Evolutionary conservation across 2,329 filamentous ascomycete genomes (phyloP), one percentile per base, ranked within the genome.

Genomic region (Teratosphaeria pseudoeucalypti): DNA sequence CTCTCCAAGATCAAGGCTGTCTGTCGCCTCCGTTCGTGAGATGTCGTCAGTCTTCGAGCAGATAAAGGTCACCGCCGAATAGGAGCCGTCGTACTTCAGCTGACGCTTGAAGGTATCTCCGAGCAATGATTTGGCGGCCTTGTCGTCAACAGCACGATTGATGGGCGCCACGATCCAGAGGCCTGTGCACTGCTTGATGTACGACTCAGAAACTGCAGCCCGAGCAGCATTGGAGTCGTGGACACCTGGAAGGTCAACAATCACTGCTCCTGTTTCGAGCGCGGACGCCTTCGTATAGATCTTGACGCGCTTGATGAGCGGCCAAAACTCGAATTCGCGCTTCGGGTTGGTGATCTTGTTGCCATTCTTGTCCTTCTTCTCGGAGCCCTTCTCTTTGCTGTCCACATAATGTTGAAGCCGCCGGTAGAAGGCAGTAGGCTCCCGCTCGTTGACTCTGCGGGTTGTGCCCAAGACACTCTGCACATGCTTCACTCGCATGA

Each of bases 11-110:
- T 67, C 66, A 39, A 79, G 68, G 32, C 69, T 72, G 3, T 75
- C 70, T 3, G 71, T 67, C 4, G 76, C 77, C 58, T 82, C 78
- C 0, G 70, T 75, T 3, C 78, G 70, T 7, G 74, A 78, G 9
- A 86, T 83, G 52, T 86, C 82, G 66, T 87, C 85, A 0, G 82
- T 84, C 66, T 86, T 86, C 16, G 77, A 80, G 65, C 83, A 86
- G 14, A 87, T 81, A 61, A 86, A 86, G 0, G 81, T 84, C 2
- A 85, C 74, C 1, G 73, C 75, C 6, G 73, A 77, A 58, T 82
- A 82, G 0, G 74, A 77, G 1, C 81, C 80, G 60, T 86, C 84
- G 64, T 81, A 81, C 59, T 84, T 81, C 2, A 86, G 71, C 63
- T 86, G 84, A 0, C 79, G 74, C 65, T 80, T 82, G 72, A 85